Percentiles rank a stretch among this genome's conserved stretches.
Evolutionary conservation across 331 rosid genomes (phyloP).

Genomic region (Phaseolus coccineus): DNA sequence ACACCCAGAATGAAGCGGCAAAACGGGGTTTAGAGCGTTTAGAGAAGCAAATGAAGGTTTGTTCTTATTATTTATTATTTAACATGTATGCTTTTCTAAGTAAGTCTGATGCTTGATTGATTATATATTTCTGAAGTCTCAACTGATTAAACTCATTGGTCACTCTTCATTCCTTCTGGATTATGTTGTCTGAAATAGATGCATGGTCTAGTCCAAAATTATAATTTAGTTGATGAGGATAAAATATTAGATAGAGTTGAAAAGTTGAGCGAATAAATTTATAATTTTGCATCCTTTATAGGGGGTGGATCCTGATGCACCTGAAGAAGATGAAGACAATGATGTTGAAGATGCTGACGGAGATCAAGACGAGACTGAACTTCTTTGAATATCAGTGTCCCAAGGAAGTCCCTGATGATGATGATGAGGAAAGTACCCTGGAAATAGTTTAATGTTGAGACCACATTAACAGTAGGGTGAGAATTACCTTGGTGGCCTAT

Average conservation of each 20-base stretch:
- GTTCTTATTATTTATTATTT: slow-evolving; percentile 13
- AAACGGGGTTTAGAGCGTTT: slow-evolving; percentile 93
- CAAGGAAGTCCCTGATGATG: background rate
- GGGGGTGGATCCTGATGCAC: slow-evolving; percentile 99
- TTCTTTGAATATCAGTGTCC: slow-evolving; percentile 55
- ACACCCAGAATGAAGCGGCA: slow-evolving; percentile 94
- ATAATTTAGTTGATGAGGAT: slow-evolving; percentile 5
- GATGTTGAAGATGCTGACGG: slow-evolving; percentile 95
- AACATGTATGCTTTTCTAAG: background rate
- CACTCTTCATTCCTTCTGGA: slow-evolving; percentile 31
- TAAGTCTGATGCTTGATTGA: slow-evolving; percentile 6
- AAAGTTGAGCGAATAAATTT: slow-evolving; percentile 39
- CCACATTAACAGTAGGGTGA: slow-evolving; percentile 37
- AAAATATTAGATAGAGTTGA: slow-evolving; percentile 11
- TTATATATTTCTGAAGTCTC: slow-evolving; percentile 30
- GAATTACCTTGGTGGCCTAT: slow-evolving; percentile 29
- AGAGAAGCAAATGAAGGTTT: slow-evolving; percentile 98
- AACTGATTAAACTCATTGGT: slow-evolving; percentile 21
- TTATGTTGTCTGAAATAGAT: slow-evolving; percentile 26
- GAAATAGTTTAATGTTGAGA: slow-evolving; percentile 41
- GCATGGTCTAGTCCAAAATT: slow-evolving; percentile 27
- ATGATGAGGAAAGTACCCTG: slow-evolving; percentile 27
- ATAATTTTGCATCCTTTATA: slow-evolving; percentile 43
- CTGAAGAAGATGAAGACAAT: slow-evolving; percentile 96
- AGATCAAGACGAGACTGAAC: slow-evolving; percentile 96